Conservation (phyloP, 2,329 filamentous ascomycete genomes). For the Fusarium pseudocircinatum region DNA sequence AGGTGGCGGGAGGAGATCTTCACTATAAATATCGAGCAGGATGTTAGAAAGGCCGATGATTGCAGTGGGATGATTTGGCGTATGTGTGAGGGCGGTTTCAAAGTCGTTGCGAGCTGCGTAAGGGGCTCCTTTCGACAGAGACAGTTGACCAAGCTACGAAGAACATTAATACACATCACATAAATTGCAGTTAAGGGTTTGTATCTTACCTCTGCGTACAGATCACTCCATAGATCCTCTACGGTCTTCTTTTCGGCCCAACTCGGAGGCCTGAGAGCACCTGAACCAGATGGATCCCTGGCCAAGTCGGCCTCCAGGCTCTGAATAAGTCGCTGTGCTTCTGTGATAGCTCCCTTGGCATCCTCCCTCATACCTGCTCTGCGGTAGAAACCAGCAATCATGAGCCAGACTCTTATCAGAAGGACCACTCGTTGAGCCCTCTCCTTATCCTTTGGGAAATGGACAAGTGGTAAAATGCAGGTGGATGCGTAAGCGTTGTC, state of each 20-base stretch:
- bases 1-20: conserved; percentile 69
- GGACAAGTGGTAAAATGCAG: conserved; percentile 60
- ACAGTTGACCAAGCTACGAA: conserved; percentile 72
- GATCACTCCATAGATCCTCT: conserved; percentile 85
- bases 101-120: conserved; percentile 80
- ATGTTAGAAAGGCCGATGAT: conserved; percentile 87
- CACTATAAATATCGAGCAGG: conserved; percentile 83
- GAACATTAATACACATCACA: conserved; percentile 25
- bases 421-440: conserved; percentile 60
- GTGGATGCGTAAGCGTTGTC: conserved; percentile 57
- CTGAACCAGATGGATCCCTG: conserved; percentile 69
- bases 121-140: conserved; percentile 67
- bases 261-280: conserved; percentile 69
- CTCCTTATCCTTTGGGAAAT: conserved; percentile 65
- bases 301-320: conserved; percentile 74
- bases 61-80: conserved; percentile 80
- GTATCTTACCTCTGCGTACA: conserved; percentile 77
- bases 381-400: conserved; percentile 88
- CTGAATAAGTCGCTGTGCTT: conserved; percentile 81
- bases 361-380: conserved; percentile 84
- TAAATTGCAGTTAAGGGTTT: neutral
- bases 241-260: conserved; percentile 86
- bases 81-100: conserved; percentile 83
- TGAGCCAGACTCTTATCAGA: conserved; percentile 86
- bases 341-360: conserved; percentile 78